Evolutionary conservation across 306 rosid genomes (phyloP), one percentile per base, ranked within the genome.

Genomic region (Cucurbita maxima): DNA sequence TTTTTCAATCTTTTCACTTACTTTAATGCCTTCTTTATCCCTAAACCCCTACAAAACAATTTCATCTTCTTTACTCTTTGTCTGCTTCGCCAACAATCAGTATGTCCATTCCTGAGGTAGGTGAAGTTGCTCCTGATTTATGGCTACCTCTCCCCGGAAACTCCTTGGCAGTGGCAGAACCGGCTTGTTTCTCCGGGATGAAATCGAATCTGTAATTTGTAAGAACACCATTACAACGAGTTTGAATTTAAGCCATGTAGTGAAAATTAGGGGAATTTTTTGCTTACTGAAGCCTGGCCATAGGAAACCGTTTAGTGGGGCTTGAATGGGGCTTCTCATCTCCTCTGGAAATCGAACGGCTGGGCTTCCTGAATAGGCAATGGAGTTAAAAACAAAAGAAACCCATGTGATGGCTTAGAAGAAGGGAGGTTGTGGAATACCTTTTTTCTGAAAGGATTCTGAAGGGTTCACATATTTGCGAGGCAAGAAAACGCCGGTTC

Each of bases 401-500:
- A 48, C 15, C 4, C 45, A 19, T 13, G 13, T 3, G 61, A 18
- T 4, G 9, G 10, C 5, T 1, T 0, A 43, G 10, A n/a, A 2
- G 7, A 12, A 5, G 2, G 11, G 15, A 43, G 40, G 18, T 20
- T n/a, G 0, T 3, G 22, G 16, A 47, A 52, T 52, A 92, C 96
- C 84, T 45, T 82, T 47, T 78, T 78, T 88, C 75, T 84, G 86
- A 47, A 85, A 88, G 52, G 85, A 48, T 12, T 88, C 90, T 0
- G 84, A 58, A 5, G 90, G 82, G 19, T 72, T 75, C 1, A 66
- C 75, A 19, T 92, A 86, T 11, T 82, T 83, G 22, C 98, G 96
- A 72, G 98, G 98, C 67, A 92, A 55, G 81, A 92, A 92, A 1
- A 92, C 98, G 1, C 98, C 98, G 3, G 98, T 92, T 25, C 98